Conservation (phyloP, 2,329 filamentous ascomycete genomes). For the Myriosclerotinia duriaeana region DNA sequence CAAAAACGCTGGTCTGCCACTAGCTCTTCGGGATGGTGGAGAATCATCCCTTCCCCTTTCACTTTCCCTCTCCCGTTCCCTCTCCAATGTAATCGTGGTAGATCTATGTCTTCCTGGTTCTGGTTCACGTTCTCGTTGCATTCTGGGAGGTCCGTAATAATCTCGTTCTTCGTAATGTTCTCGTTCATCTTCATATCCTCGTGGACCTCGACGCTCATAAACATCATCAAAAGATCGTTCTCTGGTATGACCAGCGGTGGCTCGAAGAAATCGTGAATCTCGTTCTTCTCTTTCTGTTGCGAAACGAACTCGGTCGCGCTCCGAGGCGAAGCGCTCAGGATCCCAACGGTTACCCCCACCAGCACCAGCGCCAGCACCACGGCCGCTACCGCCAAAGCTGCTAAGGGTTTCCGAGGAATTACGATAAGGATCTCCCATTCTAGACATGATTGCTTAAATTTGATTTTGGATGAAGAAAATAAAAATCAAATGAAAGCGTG, state of each 20-base stretch:
- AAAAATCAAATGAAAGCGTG: background rate
- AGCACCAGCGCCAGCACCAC: constrained; percentile 28
- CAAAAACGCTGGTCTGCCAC: constrained; percentile 64
- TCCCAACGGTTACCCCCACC: constrained; percentile 49
- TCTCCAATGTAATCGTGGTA: constrained; percentile 38
- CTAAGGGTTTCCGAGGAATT: constrained; percentile 41
- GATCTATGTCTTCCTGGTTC: constrained; percentile 41
- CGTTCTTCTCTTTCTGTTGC: constrained; percentile 48
- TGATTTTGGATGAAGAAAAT: background rate
- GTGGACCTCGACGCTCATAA: constrained; percentile 47
- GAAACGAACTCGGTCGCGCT: constrained; percentile 48
- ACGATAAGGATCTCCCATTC: constrained; percentile 39
- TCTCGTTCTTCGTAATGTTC: constrained; percentile 44
- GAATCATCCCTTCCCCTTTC: constrained; percentile 32
- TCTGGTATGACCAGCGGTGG: constrained; percentile 44
- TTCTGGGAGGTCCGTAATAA: constrained; percentile 46
- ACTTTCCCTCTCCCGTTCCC: constrained; percentile 30
- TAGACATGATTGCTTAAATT: constrained; percentile 29
- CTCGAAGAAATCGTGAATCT: constrained; percentile 47
- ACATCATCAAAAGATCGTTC: constrained; percentile 52
- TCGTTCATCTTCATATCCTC: constrained; percentile 38
- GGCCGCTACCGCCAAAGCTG: constrained; percentile 37
- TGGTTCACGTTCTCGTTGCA: constrained; percentile 50
- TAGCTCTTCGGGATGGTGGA: constrained; percentile 39
- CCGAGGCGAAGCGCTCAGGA: constrained; percentile 51